These are phyloP conservation scores for Podospora anserina DNA, from an alignment of 495 filamentous ascomycete species.

Conservation along the genomic window DNA sequence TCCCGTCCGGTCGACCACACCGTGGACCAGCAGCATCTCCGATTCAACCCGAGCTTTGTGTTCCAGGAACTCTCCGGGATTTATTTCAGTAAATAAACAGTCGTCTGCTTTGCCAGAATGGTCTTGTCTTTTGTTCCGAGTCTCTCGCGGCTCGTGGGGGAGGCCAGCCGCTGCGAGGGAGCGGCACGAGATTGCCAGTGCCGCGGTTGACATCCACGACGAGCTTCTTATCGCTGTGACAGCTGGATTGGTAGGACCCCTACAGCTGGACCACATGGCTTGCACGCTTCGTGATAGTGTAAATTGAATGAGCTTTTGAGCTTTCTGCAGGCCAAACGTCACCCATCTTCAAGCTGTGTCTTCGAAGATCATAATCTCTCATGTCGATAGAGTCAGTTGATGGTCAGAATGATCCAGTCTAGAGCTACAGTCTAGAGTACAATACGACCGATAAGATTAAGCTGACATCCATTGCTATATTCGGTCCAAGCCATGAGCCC, in stretches of 20 bases:
- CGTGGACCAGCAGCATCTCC: neutral
- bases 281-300: neutral
- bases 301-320: neutral
- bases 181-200: conserved; percentile 2
- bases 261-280: neutral
- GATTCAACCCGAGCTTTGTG: neutral
- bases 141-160: neutral
- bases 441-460: neutral
- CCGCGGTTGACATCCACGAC: neutral
- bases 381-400: neutral
- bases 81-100: neutral
- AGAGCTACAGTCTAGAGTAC: neutral
- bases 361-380: neutral
- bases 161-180: neutral
- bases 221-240: neutral
- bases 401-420: neutral
- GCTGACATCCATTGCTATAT: neutral
- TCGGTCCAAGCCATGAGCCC: neutral
- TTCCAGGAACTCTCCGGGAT: conserved; percentile 2
- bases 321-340: neutral
- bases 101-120: neutral
- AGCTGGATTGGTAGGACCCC: neutral
- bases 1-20: neutral
- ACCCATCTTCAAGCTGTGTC: neutral
- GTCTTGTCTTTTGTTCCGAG: neutral